Evolutionary conservation across 257 asterid genomes (phyloP).

Genomic region (Nicotiana tabacum): DNA sequence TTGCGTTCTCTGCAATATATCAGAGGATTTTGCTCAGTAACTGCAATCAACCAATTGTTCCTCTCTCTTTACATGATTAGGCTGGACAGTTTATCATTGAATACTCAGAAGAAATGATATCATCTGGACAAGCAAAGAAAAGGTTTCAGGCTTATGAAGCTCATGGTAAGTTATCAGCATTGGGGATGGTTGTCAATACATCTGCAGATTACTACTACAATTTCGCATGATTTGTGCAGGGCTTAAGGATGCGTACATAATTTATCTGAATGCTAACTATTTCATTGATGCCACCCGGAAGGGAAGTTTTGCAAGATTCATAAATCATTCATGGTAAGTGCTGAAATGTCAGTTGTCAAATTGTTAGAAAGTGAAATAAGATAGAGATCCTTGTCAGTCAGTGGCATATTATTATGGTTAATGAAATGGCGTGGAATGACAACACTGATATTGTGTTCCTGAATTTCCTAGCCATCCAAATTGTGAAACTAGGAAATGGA

Average conservation of each 20-base stretch:
- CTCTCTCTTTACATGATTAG: slow-evolving; percentile 36
- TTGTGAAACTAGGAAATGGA: slow-evolving; percentile 98
- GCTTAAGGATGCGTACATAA: slow-evolving; percentile 75
- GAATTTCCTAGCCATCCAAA: slow-evolving; percentile 68
- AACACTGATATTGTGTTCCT: background rate
- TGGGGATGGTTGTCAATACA: slow-evolving; percentile 11
- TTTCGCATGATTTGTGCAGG: slow-evolving; percentile 39
- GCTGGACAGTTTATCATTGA: slow-evolving; percentile 87
- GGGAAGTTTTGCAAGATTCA: slow-evolving; percentile 86
- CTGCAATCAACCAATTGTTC: background rate
- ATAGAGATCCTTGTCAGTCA: background rate
- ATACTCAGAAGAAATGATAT: slow-evolving; percentile 90
- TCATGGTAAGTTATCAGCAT: slow-evolving; percentile 49
- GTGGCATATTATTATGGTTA: background rate
- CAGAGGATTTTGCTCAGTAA: background rate
- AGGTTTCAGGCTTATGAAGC: slow-evolving; percentile 73
- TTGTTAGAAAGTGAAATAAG: background rate
- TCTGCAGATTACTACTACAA: slow-evolving; percentile 9
- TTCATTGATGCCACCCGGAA: slow-evolving; percentile 79
- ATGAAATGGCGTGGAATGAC: background rate
- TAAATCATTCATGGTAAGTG: slow-evolving; percentile 90
- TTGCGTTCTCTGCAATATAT: background rate
- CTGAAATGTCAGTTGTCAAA: background rate
- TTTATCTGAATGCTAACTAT: slow-evolving; percentile 61
- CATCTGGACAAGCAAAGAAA: slow-evolving; percentile 59